A percentile compares a stretch with the other conserved stretches of the same genome.
phyloP scores from a whole-genome alignment of 1,284 basidiomycete species.

The Chondrostereum purpureum region DNA sequence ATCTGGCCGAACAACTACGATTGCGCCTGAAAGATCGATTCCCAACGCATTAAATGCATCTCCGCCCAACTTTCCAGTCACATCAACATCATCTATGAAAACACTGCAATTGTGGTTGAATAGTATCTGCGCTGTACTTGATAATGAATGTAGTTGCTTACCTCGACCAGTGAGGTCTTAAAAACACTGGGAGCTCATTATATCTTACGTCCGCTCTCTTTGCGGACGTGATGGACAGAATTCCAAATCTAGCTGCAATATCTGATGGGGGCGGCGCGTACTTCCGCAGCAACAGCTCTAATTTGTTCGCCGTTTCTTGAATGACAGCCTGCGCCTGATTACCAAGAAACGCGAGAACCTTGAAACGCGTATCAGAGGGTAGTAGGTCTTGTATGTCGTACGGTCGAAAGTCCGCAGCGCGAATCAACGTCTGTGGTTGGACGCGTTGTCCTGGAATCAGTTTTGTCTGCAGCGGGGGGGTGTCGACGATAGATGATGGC shows the following conservation, averaged over 20 bases:
- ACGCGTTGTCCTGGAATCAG: slow-evolving; percentile 56
- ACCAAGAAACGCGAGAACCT: slow-evolving; percentile 65
- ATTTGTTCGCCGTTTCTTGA: slow-evolving; percentile 34
- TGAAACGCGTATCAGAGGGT: slow-evolving; percentile 67
- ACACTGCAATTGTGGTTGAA: slow-evolving; percentile 27
- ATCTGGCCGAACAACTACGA: slow-evolving; percentile 68
- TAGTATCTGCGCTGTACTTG: slow-evolving; percentile 1
- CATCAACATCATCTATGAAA: slow-evolving; percentile 40
- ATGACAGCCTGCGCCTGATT: slow-evolving; percentile 35
- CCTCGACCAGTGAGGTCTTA: slow-evolving; percentile 66
- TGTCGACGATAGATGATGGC: slow-evolving; percentile 44
- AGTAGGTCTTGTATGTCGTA: slow-evolving; percentile 65
- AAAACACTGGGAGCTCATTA: slow-evolving; percentile 39
- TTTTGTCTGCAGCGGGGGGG: slow-evolving; percentile 40
- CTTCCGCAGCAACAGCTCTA: slow-evolving; percentile 30
- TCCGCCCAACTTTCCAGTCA: slow-evolving; percentile 32
- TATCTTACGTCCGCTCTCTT: slow-evolving; percentile 42
- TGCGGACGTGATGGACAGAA: slow-evolving; percentile 43
- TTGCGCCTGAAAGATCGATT: slow-evolving; percentile 45
- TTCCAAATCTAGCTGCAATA: slow-evolving; percentile 39
- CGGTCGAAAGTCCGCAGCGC: slow-evolving; percentile 57
- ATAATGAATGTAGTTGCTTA: slow-evolving; percentile 21
- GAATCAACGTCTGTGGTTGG: slow-evolving; percentile 51
- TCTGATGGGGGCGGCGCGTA: slow-evolving; percentile 50
- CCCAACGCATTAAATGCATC: slow-evolving; percentile 52